A percentile compares a stretch with the other conserved stretches of the same genome.
Conservation (phyloP, 192 early-diverging fungal genomes). For the Backusella morwellensis region DNA sequence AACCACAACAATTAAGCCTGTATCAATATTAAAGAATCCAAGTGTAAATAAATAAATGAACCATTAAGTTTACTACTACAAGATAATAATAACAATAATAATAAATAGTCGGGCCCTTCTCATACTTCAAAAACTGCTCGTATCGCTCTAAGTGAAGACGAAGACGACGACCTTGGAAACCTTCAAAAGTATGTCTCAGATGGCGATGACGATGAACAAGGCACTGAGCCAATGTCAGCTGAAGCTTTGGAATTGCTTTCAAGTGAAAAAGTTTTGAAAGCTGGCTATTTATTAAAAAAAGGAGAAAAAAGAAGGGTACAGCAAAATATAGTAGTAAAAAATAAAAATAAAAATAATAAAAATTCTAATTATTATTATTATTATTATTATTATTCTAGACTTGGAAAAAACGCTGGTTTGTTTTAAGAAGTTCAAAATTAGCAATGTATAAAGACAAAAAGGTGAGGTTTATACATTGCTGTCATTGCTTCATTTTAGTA, state of each 20-base stretch:
- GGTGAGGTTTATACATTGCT: constrained; percentile 35
- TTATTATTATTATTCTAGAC: constrained; percentile 41
- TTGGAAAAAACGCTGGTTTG: constrained; percentile 89
- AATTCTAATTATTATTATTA: background rate
- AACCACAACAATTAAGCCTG: constrained; percentile 16
- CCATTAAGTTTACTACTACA: background rate
- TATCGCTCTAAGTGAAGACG: constrained; percentile 28
- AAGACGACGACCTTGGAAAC: constrained; percentile 32
- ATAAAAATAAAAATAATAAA: constrained; percentile 19
- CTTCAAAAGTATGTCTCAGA: constrained; percentile 21
- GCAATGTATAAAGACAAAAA: constrained; percentile 84
- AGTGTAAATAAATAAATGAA: constrained; percentile 7
- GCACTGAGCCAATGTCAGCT: constrained; percentile 13
- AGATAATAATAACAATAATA: background rate
- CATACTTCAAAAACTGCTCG: constrained; percentile 6
- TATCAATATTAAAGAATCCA: constrained; percentile 24
- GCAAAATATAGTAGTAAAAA: background rate
- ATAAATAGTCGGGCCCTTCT: background rate
- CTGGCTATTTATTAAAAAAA: constrained; percentile 59
- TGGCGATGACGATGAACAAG: constrained; percentile 38
- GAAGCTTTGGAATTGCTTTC: constrained; percentile 48
- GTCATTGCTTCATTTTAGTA: background rate
- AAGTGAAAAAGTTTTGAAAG: constrained; percentile 50
- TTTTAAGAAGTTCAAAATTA: constrained; percentile 73
- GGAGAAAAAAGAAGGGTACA: constrained; percentile 57